Evolutionary conservation across 23 red algal genomes (phyloP), one percentile per base, ranked within the genome.

Genomic region (Cyanidium caldarium): DNA sequence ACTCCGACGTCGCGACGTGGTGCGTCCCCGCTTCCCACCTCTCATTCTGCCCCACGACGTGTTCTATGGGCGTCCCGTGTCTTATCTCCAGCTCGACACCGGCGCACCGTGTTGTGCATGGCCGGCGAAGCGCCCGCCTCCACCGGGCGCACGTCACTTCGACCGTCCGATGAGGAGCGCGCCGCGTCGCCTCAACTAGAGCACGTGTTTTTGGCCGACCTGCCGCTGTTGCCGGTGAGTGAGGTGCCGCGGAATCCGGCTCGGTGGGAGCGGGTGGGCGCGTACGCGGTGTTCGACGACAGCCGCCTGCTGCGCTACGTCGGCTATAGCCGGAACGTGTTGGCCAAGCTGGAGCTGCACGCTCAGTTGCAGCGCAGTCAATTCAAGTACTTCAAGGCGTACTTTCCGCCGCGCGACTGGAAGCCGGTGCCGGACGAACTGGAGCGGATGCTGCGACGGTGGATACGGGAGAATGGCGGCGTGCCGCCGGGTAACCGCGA

Each of bases 391-490:
- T 38, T 69, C 20, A 46, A 76, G n/a, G 35, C 29, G 1, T 13
- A 38, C 33, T 29, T 44, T 17, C 75, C 75, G 34, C 1, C 33
- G 16, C 38, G 25, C 25, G 77, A 65, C 57, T 33, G 31, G 10
- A 65, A 74, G 34, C 74, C 68, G 15, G 57, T 65, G 14, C 44
- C 83, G 15, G 69, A 87, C 40, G 38, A 65, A 38, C 57, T 87
- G 23, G 83, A 87, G 45, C 42, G 56, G 40, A 72, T 87, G 35
- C 44, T 87, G 29, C 69, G 79, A 70, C 74, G 61, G 65, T 87
- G 83, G 83, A 77, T 87, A 16, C 68, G 75, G 43, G 83, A 87
- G 42, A 87, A 72, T 34, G 83, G 83, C 34, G 68, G 40, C 68
- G 68, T 87, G 16, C 83, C 83, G 10, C 13, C 2, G 5, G 83